Evolutionary conservation across 1,284 basidiomycete genomes (phyloP), one percentile per base, ranked within the genome.

Genomic region (Cystobasidium pallidum): DNA sequence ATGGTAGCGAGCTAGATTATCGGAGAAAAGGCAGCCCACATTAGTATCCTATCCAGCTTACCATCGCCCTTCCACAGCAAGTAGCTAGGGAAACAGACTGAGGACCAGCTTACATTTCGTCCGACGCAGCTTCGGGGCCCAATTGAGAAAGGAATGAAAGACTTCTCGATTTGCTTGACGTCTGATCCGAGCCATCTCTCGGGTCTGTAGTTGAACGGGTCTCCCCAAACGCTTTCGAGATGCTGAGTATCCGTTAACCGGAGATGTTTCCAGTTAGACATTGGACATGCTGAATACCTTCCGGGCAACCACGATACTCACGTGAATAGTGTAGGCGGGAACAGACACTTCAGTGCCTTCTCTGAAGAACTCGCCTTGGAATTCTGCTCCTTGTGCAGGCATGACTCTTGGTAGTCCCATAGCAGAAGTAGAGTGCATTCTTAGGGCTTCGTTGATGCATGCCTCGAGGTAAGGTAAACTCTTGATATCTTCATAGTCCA

Each of bases 151-250:
- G 75, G 55, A 36, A 65, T 91, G 79, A 91, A 91, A 0, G 86
- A 84, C 80, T 85, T 88, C 78, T 88, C 86, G 30, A 90, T 86
- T 19, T 81, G 81, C 74, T 83, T 80, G 76, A 88, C 87, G 49
- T 83, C 81, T 77, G 91, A 89, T 76, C 89, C 90, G 73, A 91
- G 86, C 90, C 90, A 93, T 26, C 91, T 84, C 78, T 92, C 91
- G 0, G 89, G 90, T 43, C 78, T 74, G 74, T 72, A 76, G 41
- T 63, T 74, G 10, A 68, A 68, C 19, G 85, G 83, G 77, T 94
- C 91, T 17, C 92, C 91, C 89, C 91, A 94, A 3, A 89, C 84
- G 0, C 77, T 78, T 64, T 80, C 78, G 78, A 91, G 86, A 58
- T 90, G 87, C 79, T 94, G 91, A 61, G 15, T 34, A 10, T 34